Percentiles rank a stretch among this genome's conserved stretches.
Evolutionary conservation across 108 stramenopile species (phyloP).

Genomic region (Asterionellopsis glacialis): DNA sequence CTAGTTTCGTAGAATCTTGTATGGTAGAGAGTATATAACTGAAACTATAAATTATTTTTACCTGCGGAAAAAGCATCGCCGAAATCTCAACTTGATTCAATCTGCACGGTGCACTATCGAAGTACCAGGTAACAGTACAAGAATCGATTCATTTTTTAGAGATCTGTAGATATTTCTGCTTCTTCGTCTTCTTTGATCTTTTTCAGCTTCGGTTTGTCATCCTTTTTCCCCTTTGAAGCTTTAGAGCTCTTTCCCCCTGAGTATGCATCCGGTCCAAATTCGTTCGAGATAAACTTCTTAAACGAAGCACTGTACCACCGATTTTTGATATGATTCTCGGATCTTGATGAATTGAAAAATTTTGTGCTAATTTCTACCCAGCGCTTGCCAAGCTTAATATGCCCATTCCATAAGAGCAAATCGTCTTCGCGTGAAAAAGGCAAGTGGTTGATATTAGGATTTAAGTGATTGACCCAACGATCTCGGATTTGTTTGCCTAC

Average conservation of each 20-base stretch:
- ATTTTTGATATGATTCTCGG: constrained; percentile 91
- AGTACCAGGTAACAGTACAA: no score
- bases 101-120: no score
- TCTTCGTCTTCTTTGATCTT: no score
- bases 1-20: no score
- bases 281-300: constrained; percentile 74
- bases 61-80: no score
- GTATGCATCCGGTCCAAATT: constrained; percentile 72
- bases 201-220: no score
- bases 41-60: no score
- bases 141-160: no score
- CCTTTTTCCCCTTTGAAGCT: background rate
- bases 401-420: constrained; percentile 74
- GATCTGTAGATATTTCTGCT: no score
- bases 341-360: constrained; percentile 65
- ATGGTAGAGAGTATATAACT: no score
- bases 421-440: constrained; percentile 78
- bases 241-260: background rate
- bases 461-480: constrained; percentile 89
- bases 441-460: constrained; percentile 79
- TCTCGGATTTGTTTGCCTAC: constrained; percentile 88
- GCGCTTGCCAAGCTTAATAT: constrained; percentile 70
- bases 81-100: no score
- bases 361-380: constrained; percentile 89
- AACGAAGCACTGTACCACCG: constrained; percentile 88